Evolutionary conservation across 73 alveolate genomes (phyloP).

Genomic region (Uronychia binucleata): DNA sequence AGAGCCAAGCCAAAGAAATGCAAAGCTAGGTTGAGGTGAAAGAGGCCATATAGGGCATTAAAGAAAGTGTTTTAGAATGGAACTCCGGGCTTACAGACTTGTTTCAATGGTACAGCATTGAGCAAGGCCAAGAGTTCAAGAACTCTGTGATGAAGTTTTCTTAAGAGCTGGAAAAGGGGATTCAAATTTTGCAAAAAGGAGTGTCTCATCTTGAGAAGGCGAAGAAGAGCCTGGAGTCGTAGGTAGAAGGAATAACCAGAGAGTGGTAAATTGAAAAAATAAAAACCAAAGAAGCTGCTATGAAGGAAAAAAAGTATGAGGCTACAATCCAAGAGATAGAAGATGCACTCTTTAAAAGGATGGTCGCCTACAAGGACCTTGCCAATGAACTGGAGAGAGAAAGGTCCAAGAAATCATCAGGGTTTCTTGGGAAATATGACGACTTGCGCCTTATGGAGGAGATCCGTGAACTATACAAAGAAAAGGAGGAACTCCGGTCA

Average conservation of each 20-base stretch:
- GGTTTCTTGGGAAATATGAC: conserved; percentile 40
- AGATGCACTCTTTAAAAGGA: neutral
- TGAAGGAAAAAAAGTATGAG: neutral
- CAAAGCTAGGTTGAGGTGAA: no score
- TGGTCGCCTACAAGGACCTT: neutral
- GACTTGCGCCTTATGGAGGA: conserved; percentile 29
- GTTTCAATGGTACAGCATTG: no score
- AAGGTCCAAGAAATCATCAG: neutral
- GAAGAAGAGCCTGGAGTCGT: neutral
- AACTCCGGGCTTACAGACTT: no score
- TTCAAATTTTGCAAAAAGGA: neutral
- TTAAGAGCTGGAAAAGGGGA: neutral
- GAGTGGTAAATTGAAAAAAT: neutral
- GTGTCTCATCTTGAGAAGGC: neutral
- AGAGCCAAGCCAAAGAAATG: no score
- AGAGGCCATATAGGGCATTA: no score
- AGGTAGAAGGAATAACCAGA: neutral
- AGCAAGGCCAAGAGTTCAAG: no score
- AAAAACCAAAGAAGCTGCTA: neutral
- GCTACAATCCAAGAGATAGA: neutral
- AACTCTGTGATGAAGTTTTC: no score
- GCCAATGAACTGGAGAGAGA: conserved; percentile 5
- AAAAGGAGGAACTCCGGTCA: conserved; percentile 35
- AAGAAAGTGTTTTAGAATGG: no score
- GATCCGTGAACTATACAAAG: conserved; percentile 16